phyloP scores from a whole-genome alignment of 148 eudicot species.

The Dysphania ambrosioides region DNA sequence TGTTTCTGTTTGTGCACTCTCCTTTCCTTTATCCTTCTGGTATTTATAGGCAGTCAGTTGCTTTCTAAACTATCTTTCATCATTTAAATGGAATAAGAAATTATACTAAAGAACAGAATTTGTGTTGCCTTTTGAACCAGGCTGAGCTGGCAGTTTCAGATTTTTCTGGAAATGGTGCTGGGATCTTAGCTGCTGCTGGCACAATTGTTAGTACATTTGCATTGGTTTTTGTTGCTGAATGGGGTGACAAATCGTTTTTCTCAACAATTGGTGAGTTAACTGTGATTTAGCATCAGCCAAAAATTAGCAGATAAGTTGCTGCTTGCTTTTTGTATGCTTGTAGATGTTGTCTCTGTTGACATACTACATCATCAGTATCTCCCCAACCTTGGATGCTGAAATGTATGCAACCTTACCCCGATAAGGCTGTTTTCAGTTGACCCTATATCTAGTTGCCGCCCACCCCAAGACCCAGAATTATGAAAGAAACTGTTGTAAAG shows the following conservation, averaged over 20 bases:
- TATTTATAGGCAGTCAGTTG: too few relatives aligned
- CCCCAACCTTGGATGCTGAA: neutral
- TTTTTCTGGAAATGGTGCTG: constrained; percentile 85
- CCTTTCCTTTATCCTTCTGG: too few relatives aligned
- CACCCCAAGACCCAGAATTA: too few relatives aligned
- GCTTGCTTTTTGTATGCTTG: constrained; percentile 9
- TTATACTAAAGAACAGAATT: neutral
- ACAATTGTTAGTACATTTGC: constrained; percentile 76
- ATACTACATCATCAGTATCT: neutral
- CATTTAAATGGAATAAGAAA: neutral
- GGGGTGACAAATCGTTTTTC: constrained; percentile 99
- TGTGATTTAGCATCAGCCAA: neutral
- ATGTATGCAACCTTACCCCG: neutral
- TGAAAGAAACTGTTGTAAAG: too few relatives aligned
- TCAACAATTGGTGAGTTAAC: constrained; percentile 79
- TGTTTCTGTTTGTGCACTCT: neutral
- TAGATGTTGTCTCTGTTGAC: neutral
- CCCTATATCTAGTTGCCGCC: too few relatives aligned
- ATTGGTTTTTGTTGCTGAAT: constrained; percentile 95
- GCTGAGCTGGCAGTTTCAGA: constrained; percentile 97
- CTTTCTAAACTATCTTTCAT: neutral
- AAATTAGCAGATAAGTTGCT: neutral
- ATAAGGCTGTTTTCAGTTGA: neutral
- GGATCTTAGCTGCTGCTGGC: constrained; percentile 78
- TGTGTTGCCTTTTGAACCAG: constrained; percentile 39